A percentile compares a stretch with the other conserved stretches of the same genome.
phyloP scores from a whole-genome alignment of 306 rosid species.

The Pterocarpus macrocarpus region DNA sequence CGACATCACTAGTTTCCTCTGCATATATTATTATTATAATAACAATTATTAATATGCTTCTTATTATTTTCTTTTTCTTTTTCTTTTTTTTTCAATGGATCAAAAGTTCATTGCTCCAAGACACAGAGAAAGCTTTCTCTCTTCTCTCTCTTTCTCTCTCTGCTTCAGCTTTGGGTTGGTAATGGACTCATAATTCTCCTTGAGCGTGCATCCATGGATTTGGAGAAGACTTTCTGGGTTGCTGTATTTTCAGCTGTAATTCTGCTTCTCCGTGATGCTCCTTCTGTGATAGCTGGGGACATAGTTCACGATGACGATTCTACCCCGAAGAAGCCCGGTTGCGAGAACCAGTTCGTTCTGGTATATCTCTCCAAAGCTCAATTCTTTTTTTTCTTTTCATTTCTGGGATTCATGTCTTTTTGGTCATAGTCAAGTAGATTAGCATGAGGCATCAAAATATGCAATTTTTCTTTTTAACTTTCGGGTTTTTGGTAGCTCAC shows the following conservation, averaged over 20 bases:
- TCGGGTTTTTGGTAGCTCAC: background rate
- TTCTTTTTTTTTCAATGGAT: background rate
- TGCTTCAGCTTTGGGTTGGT: constrained; percentile 44
- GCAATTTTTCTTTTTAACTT: background rate
- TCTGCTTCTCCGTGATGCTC: constrained; percentile 50
- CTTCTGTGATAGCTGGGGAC: constrained; percentile 73
- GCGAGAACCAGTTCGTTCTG: constrained; percentile 86
- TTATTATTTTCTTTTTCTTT: background rate
- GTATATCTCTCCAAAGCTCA: constrained; percentile 54
- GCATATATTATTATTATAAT: background rate
- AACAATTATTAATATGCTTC: background rate
- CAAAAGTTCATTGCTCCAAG: constrained; percentile 15
- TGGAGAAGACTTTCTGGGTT: constrained; percentile 49
- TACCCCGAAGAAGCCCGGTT: constrained; percentile 94
- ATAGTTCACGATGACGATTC: constrained; percentile 77
- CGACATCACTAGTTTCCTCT: background rate
- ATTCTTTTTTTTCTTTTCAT: constrained; percentile 35
- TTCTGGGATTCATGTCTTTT: constrained; percentile 42
- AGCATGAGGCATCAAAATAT: background rate
- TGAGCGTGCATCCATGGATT: constrained; percentile 61
- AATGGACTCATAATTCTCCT: constrained; percentile 55
- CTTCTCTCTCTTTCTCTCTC: background rate
- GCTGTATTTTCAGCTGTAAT: constrained; percentile 45
- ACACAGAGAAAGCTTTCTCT: background rate
- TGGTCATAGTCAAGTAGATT: background rate